These are phyloP conservation scores for Fonsecaea multimorphosa DNA, from an alignment of 2,329 filamentous ascomycete genomes.

Conservation along the genomic window DNA sequence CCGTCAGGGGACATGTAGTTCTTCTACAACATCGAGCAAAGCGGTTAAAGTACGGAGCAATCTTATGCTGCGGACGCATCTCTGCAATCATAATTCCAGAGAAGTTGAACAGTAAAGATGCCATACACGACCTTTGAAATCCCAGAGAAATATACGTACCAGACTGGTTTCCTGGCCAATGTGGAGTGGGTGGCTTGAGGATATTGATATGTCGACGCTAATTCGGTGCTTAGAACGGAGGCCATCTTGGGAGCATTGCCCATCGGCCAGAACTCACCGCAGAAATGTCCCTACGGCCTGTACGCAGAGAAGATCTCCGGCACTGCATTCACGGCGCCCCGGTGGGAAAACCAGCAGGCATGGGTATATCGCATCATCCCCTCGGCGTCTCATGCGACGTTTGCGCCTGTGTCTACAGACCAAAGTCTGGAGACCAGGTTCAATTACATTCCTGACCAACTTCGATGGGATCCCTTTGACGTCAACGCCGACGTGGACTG, in stretches of 20 bases:
- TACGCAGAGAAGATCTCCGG: constrained; percentile 46
- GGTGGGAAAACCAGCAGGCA: constrained; percentile 63
- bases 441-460: constrained; percentile 61
- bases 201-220: not conserved
- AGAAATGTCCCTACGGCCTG: constrained; percentile 46
- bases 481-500: constrained; percentile 57
- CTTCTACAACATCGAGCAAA: constrained; percentile 1
- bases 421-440: not conserved
- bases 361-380: constrained; percentile 66
- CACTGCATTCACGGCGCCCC: constrained; percentile 64
- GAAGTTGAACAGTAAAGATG: not conserved
- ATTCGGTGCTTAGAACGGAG: constrained; percentile 36
- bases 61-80: constrained; percentile 1
- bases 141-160: constrained; percentile 28
- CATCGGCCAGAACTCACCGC: constrained; percentile 47
- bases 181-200: constrained; percentile 65
- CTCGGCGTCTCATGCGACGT: constrained; percentile 57
- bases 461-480: constrained; percentile 59
- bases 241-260: constrained; percentile 48
- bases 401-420: constrained; percentile 3
- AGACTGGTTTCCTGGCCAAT: constrained; percentile 28
- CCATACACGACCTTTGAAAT: constrained; percentile 26
- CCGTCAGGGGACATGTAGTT: not conserved
- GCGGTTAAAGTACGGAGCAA: not conserved
- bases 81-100: too few relatives aligned